Evolutionary conservation across 2,329 filamentous ascomycete species (phyloP), one percentile per base, ranked within the genome.

Genomic region (Apiospora aurea): DNA sequence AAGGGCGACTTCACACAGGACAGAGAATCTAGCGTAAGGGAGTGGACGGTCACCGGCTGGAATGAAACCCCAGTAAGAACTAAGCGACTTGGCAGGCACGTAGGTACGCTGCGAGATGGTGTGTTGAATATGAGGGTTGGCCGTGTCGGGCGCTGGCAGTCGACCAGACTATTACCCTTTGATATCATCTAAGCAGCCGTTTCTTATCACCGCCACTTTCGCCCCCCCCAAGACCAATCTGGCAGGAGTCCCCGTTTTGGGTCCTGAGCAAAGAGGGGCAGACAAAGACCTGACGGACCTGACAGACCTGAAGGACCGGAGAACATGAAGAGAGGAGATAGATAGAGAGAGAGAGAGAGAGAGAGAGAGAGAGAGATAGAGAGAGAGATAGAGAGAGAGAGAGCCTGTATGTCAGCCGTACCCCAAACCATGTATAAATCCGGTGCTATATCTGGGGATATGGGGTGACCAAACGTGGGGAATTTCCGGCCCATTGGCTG

Each of bases 41-140:
- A 41, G n/a, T 21, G 18, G 18, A 64, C 18, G 34, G 16, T 64
- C 34, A 64, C 34, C 57, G 24, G 11, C 57, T 24, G 57, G 34
- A 18, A 64, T 41, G 10, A 11, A 11, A 41, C 34, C 34, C 34
- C 57, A 24, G 34, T 64, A n/a, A 64, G 29, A 64, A 4, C 34
- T 64, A 64, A 64, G 29, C 57, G 34, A 64, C 57, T 64, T 64
- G 57, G 57, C 57, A 64, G 57, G 57, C 57, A 64, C 57, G 5
- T 64, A 38, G 34, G 34, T 14, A n/a, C 8, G 18, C 34, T 64
- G 34, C 57, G 34, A 64, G 57, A n/a, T 8, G 57, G 57, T 64
- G 57, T n/a, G 57, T 64, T 61, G 53, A 29, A 34, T 49, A 10
- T 21, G 53, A 61, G 53, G 53, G 53, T 26, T 47, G 46, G n/a